Conservation (phyloP, 495 filamentous ascomycete genomes). For the Penicillium lagena region DNA sequence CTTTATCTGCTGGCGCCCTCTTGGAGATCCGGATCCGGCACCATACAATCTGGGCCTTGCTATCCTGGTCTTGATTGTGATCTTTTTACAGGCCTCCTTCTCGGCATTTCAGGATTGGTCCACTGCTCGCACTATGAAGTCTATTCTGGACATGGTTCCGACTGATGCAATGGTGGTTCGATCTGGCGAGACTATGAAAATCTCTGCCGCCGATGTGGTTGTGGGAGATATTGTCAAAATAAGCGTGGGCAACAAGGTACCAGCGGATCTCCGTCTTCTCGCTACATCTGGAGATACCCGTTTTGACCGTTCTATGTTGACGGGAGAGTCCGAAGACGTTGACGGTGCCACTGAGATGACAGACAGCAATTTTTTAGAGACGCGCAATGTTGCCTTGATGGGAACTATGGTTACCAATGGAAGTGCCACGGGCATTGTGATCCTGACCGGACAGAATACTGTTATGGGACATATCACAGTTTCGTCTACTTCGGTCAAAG, state of each 20-base stretch:
- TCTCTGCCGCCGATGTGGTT: slow-evolving; percentile 55
- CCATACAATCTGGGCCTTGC: slow-evolving; percentile 62
- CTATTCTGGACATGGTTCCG: slow-evolving; percentile 62
- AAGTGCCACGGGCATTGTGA: slow-evolving; percentile 55
- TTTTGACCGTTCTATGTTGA: slow-evolving; percentile 68
- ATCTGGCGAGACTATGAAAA: slow-evolving; percentile 41
- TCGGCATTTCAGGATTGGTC: slow-evolving; percentile 65
- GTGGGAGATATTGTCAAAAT: slow-evolving; percentile 63
- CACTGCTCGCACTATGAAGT: slow-evolving; percentile 56
- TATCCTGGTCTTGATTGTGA: slow-evolving; percentile 61
- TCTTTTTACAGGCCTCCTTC: slow-evolving; percentile 63
- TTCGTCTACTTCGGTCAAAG: slow-evolving; percentile 56
- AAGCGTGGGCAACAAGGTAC: slow-evolving; percentile 62
- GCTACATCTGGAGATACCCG: slow-evolving; percentile 58
- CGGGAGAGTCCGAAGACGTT: slow-evolving; percentile 62
- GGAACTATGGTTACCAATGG: slow-evolving; percentile 65
- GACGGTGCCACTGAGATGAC: slow-evolving; percentile 53
- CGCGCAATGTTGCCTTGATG: slow-evolving; percentile 62
- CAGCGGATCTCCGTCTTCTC: slow-evolving; percentile 64
- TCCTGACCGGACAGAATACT: slow-evolving; percentile 51
- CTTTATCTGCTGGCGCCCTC: slow-evolving; percentile 66
- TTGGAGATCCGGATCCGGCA: slow-evolving; percentile 56
- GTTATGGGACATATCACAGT: slow-evolving; percentile 67
- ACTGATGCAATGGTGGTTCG: slow-evolving; percentile 55
- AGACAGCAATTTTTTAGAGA: slow-evolving; percentile 69